Conservation (phyloP, 202 grass and related monocot genomes). For the Carex arenaria region DNA sequence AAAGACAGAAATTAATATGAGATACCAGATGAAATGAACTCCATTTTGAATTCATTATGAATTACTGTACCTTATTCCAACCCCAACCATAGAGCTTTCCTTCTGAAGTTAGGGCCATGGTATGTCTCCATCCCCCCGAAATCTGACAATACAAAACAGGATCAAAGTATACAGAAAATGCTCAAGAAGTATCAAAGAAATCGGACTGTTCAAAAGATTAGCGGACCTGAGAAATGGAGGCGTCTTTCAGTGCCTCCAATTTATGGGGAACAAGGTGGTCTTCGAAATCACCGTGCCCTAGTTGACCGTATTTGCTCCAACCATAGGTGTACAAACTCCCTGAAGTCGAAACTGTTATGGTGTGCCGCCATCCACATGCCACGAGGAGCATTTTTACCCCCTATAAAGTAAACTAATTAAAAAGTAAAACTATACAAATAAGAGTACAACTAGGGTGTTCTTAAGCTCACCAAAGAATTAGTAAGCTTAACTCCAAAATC, state of each 20-base stretch:
- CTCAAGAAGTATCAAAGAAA: neutral
- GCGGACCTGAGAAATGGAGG: slow-evolving; percentile 82
- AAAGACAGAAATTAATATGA: slow-evolving; percentile 17
- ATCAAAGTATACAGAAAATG: slow-evolving; percentile 7
- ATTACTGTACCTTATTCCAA: slow-evolving; percentile 83
- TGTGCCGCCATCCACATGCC: slow-evolving; percentile 99
- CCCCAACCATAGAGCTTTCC: slow-evolving; percentile 98
- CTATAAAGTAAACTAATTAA: slow-evolving; percentile 33
- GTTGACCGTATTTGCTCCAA: slow-evolving; percentile 98
- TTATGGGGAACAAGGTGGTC: slow-evolving; percentile 87
- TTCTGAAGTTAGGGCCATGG: slow-evolving; percentile 89
- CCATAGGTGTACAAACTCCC: slow-evolving; percentile 89
- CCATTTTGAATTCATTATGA: neutral
- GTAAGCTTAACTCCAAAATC: too few relatives aligned
- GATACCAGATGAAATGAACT: slow-evolving; percentile 5
- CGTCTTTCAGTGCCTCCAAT: slow-evolving; percentile 71
- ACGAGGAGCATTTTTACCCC: slow-evolving; percentile 81
- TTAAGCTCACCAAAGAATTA: too few relatives aligned
- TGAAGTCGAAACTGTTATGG: slow-evolving; percentile 72
- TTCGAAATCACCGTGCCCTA: slow-evolving; percentile 96
- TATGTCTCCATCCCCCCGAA: slow-evolving; percentile 99
- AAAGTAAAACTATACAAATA: neutral
- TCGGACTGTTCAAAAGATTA: neutral
- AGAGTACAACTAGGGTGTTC: too few relatives aligned
- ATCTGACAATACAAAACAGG: slow-evolving; percentile 54